Evolutionary conservation across 208 protist species (phyloP).

Genomic region (Strigomonas culicis): DNA sequence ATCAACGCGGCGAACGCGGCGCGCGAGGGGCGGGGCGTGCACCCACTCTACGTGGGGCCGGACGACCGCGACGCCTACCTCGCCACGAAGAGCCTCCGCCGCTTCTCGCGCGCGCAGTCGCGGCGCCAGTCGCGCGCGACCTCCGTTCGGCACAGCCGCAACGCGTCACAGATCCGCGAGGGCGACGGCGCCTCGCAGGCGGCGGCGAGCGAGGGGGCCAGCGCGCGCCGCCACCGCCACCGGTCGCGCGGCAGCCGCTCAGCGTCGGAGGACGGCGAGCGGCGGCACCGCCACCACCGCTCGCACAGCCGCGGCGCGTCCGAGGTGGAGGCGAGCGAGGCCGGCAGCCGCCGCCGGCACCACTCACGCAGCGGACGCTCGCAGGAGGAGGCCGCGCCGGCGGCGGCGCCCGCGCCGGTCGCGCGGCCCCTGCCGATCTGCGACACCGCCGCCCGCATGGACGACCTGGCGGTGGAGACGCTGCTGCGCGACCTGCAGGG

Average conservation of each 20-base stretch:
- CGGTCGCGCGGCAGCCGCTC: conserved; percentile 1
- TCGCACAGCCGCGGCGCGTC: conserved; percentile 17
- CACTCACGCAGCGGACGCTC: not conserved
- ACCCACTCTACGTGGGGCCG: conserved; percentile 78
- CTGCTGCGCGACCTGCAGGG: conserved; percentile 24
- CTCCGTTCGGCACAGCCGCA: conserved; percentile 17
- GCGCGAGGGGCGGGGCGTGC: conserved; percentile 49
- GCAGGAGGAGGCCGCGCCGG: not conserved
- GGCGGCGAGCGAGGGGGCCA: not conserved
- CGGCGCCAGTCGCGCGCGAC: conserved; percentile 50
- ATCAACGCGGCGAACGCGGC: conserved; percentile 63
- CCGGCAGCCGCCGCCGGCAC: not conserved
- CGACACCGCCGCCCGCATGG: conserved; percentile 9
- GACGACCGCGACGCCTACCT: conserved; percentile 85
- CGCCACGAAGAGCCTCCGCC: conserved; percentile 74
- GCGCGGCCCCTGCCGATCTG: conserved; percentile 12
- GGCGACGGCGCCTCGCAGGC: not conserved
- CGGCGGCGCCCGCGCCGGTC: not conserved
- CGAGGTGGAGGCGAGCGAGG: conserved; percentile 11
- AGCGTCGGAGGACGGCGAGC: not conserved
- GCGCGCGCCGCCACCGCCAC: conserved; percentile 14
- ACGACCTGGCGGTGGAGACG: conserved; percentile 20
- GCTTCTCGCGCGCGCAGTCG: conserved; percentile 76
- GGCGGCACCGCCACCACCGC: conserved; percentile 11
- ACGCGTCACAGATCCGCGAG: conserved; percentile 16